These are phyloP conservation scores for Pestalotiopsis sp. DNA, from an alignment of 2,329 filamentous ascomycete genomes.

Conservation along the genomic window DNA sequence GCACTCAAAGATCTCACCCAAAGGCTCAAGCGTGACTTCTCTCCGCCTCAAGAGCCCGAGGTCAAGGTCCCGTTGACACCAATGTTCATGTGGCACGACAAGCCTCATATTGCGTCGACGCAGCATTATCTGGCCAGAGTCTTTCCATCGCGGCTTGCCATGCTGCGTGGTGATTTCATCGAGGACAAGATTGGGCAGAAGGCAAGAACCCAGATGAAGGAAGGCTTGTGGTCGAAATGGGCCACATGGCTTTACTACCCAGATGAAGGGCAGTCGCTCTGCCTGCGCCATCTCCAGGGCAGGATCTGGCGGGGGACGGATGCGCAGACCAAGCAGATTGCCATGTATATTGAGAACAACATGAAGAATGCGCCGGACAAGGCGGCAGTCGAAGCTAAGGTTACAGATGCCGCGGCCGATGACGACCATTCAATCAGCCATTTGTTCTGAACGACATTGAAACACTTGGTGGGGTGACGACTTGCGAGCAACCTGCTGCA, in stretches of 20 bases:
- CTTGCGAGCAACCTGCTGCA: neutral
- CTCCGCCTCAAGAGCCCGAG: slow-evolving; percentile 12
- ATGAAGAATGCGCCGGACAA: neutral
- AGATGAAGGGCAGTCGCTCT: slow-evolving; percentile 42
- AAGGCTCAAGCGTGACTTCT: slow-evolving; percentile 41
- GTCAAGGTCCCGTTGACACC: slow-evolving; percentile 47
- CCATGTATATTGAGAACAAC: neutral
- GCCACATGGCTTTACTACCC: slow-evolving; percentile 58
- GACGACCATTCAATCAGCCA: neutral
- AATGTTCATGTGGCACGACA: slow-evolving; percentile 61
- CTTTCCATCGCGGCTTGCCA: slow-evolving; percentile 49
- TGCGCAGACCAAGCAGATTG: slow-evolving; percentile 19
- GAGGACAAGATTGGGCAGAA: slow-evolving; percentile 57
- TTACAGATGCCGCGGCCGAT: neutral
- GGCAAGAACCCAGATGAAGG: slow-evolving; percentile 57
- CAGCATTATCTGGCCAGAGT: slow-evolving; percentile 50
- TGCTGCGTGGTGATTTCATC: slow-evolving; percentile 54
- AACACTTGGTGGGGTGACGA: neutral
- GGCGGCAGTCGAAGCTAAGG: neutral
- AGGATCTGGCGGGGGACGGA: slow-evolving; percentile 48
- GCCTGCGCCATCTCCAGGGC: slow-evolving; percentile 51
- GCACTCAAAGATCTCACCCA: slow-evolving; percentile 41
- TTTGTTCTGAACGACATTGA: neutral
- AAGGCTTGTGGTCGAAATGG: slow-evolving; percentile 51
- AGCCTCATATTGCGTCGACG: slow-evolving; percentile 51